phyloP scores from a whole-genome alignment of 2,329 filamentous ascomycete species.

The Helotiales sp. region DNA sequence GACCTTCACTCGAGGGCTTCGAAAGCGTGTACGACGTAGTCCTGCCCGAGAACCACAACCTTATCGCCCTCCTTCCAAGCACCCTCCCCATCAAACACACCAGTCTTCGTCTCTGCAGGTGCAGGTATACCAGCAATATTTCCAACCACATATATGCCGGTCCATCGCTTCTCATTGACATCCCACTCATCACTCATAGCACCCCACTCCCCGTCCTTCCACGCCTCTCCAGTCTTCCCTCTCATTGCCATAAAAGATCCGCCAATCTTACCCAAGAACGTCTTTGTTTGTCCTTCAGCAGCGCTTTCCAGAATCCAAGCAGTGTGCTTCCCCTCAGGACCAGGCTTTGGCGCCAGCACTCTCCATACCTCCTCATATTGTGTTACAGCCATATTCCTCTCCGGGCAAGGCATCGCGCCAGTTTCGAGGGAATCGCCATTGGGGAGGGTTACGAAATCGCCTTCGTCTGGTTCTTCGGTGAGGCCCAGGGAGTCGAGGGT shows the following conservation, averaged over 20 bases:
- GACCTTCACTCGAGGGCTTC: neutral
- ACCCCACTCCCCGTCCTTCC: constrained; percentile 6
- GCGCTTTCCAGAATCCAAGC: constrained; percentile 23
- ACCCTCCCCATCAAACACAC: constrained; percentile 12
- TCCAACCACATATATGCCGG: constrained; percentile 17
- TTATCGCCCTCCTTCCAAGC: constrained; percentile 16
- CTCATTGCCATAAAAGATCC: constrained; percentile 19
- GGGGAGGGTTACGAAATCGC: constrained; percentile 38
- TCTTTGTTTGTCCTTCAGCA: constrained; percentile 3
- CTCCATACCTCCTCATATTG: constrained; percentile 26
- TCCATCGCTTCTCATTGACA: constrained; percentile 10
- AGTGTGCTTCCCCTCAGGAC: neutral
- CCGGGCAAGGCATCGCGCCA: constrained; percentile 40
- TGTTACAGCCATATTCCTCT: constrained; percentile 35
- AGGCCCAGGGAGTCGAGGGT: constrained; percentile 40
- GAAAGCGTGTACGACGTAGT: constrained; percentile 17
- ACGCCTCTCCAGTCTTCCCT: constrained; percentile 2
- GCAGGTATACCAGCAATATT: constrained; percentile 13
- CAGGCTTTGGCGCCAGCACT: constrained; percentile 5
- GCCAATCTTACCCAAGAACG: constrained; percentile 19
- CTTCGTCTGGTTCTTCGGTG: constrained; percentile 34
- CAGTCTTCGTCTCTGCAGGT: constrained; percentile 1
- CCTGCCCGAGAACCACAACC: constrained; percentile 10
- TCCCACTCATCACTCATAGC: constrained; percentile 22
- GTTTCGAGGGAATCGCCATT: constrained; percentile 43